Evolutionary conservation across 2,329 filamentous ascomycete genomes (phyloP), one percentile per base, ranked within the genome.

Genomic region (Fusarium sp.): DNA sequence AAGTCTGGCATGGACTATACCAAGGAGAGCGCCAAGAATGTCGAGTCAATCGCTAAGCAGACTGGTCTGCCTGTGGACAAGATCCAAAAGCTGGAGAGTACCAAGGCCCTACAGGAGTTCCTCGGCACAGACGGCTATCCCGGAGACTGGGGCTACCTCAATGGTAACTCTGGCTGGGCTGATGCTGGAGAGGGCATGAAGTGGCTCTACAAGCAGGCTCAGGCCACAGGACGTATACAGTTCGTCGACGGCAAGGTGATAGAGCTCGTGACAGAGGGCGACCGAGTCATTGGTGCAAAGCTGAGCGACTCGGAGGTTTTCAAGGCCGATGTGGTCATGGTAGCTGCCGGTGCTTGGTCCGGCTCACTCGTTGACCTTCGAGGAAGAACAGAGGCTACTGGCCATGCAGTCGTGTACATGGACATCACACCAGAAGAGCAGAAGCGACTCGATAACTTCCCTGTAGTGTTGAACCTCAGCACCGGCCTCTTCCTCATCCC

Each of bases 311-410:
- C 78, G 11, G 68, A 57, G 85, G 27, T 84, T 11, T 68, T 83
- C 11, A 83, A 81, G 7, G 93, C 92, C 4, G 92, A 94, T 65
- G 85, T 97, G 12, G 91, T 93, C 38, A 85, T 98, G 61, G 86
- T 97, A 5, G 94, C 95, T 0, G 91, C 94, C 0, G 95, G 95
- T 20, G 94, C 95, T 8, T 98, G 95, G 95, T 94, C 93, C 4
- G 89, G 91, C 5, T 87, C 88, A 3, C 86, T 98, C 27, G 83
- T 98, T 62, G 93, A 97, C 80, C 84, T 98, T 2, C 86, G 91
- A 50, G 93, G 94, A 31, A 89, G 93, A 47, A 91, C 91, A 42
- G 88, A 92, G 71, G 93, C 95, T 5, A 97, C 94, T 0, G 95
- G 94, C 18, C 95, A 98, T 77, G 88, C 89, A 1, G 79, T 98